These are phyloP conservation scores for Decorospora gaudefroyi DNA, from an alignment of 2,329 filamentous ascomycete species.

Conservation along the genomic window DNA sequence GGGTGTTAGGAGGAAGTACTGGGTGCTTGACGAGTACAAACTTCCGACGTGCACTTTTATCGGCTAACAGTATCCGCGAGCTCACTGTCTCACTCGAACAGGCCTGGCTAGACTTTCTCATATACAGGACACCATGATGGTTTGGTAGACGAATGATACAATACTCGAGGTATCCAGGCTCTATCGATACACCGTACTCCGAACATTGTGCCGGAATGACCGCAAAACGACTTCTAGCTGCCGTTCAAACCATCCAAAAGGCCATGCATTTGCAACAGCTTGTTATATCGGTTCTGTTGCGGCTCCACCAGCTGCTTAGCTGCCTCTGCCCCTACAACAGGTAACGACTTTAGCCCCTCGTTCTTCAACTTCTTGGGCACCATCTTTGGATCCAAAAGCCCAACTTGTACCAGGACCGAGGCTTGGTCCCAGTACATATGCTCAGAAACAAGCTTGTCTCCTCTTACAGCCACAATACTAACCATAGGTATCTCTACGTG, in stretches of 20 bases:
- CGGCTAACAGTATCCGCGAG: no score
- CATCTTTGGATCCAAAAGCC: constrained; percentile 59
- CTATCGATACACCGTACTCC: constrained; percentile 7
- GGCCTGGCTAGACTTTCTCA: no score
- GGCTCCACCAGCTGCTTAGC: constrained; percentile 51
- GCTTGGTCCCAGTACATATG: constrained; percentile 66
- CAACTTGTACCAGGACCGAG: constrained; percentile 60
- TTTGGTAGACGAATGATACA: not conserved
- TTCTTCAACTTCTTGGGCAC: constrained; percentile 52
- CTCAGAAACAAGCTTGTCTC: constrained; percentile 59
- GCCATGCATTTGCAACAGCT: constrained; percentile 44
- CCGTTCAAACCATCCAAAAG: constrained; percentile 38
- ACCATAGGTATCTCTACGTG: constrained; percentile 61
- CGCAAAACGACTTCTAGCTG: constrained; percentile 6
- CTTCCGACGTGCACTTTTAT: constrained; percentile 76
- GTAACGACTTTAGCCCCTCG: constrained; percentile 49
- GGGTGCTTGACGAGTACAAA: constrained; percentile 79
- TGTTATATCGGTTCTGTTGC: constrained; percentile 49
- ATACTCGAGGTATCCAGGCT: no score
- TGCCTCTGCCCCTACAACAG: constrained; percentile 49
- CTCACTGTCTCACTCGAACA: not conserved
- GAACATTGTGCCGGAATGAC: constrained; percentile 12
- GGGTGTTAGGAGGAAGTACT: constrained; percentile 85
- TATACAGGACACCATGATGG: no score
- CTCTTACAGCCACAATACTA: constrained; percentile 59